These are phyloP conservation scores for Grosmannia huntii DNA, from an alignment of 2,329 filamentous ascomycete species.

Conservation along the genomic window DNA sequence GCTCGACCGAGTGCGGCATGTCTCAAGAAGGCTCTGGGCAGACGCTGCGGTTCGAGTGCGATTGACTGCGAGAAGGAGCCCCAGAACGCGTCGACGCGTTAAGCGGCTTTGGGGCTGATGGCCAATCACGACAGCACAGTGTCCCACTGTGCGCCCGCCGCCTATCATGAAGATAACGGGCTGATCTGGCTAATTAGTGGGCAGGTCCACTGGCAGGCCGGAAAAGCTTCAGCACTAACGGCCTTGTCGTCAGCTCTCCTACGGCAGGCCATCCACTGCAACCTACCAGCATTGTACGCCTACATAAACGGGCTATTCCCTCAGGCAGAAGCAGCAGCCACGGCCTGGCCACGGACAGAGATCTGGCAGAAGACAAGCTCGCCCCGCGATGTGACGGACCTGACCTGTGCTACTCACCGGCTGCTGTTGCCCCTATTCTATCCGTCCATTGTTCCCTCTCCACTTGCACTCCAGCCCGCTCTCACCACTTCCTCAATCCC, in stretches of 20 bases:
- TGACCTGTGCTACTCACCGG: not conserved
- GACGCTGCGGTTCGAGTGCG: too few species aligned
- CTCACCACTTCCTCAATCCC: not conserved
- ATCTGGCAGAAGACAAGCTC: not conserved
- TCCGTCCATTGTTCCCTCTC: not conserved
- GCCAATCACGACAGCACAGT: not conserved
- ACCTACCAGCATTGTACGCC: not conserved
- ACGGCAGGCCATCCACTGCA: not conserved
- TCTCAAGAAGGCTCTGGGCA: not conserved
- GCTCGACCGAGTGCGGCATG: slow-evolving; percentile 33
- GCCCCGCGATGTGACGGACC: not conserved
- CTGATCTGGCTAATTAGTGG: not conserved
- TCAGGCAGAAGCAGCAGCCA: too few species aligned
- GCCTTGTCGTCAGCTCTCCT: not conserved
- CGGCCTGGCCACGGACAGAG: not conserved
- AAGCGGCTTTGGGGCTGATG: slow-evolving; percentile 1
- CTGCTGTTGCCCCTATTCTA: not conserved
- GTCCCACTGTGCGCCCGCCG: not conserved
- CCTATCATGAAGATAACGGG: not conserved
- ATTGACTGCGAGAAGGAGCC: not conserved
- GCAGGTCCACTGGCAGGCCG: not conserved
- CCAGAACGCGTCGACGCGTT: slow-evolving; percentile 13
- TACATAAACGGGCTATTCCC: not conserved
- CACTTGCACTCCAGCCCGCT: not conserved
- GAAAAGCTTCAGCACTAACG: not conserved